These are phyloP conservation scores for Leucaena leucocephala DNA, from an alignment of 306 rosid genomes.

Conservation along the genomic window DNA sequence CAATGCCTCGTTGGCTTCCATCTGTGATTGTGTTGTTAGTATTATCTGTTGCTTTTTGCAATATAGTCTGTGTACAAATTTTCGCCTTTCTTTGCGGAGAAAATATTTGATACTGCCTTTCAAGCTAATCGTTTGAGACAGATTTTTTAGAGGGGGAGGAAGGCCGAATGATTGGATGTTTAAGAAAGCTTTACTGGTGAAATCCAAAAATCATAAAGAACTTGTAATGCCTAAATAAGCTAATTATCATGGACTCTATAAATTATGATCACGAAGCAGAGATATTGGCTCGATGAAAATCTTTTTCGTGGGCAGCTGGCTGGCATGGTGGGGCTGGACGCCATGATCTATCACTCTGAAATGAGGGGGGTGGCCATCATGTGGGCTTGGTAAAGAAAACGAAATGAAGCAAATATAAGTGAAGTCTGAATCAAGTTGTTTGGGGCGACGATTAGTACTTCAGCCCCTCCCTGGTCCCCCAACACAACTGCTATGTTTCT, in stretches of 20 bases:
- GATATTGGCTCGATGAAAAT: neutral
- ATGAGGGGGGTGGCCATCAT: constrained; percentile 32
- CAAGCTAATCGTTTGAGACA: constrained; percentile 26
- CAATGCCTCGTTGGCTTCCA: constrained; percentile 23
- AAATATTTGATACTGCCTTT: constrained; percentile 28
- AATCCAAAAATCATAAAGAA: neutral
- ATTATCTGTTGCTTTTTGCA: constrained; percentile 31
- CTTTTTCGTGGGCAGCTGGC: neutral
- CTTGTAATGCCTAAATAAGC: neutral
- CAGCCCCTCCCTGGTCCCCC: constrained; percentile 35
- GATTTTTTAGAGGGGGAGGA: neutral
- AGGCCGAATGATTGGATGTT: constrained; percentile 2
- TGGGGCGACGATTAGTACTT: constrained; percentile 33
- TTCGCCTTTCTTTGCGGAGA: neutral
- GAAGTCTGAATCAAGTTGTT: constrained; percentile 31
- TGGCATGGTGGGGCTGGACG: constrained; percentile 37
- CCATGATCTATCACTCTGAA: constrained; percentile 21
- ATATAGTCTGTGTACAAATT: constrained; percentile 8
- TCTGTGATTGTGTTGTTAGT: constrained; percentile 25
- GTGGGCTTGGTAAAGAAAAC: constrained; percentile 36
- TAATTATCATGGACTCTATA: neutral
- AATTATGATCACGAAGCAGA: neutral
- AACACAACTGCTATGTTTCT: constrained; percentile 13
- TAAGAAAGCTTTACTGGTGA: neutral
- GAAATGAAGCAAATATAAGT: constrained; percentile 40